Evolutionary conservation across 345 rosid species (phyloP), one percentile per base, ranked within the genome.

Genomic region (Citrus glauca): DNA sequence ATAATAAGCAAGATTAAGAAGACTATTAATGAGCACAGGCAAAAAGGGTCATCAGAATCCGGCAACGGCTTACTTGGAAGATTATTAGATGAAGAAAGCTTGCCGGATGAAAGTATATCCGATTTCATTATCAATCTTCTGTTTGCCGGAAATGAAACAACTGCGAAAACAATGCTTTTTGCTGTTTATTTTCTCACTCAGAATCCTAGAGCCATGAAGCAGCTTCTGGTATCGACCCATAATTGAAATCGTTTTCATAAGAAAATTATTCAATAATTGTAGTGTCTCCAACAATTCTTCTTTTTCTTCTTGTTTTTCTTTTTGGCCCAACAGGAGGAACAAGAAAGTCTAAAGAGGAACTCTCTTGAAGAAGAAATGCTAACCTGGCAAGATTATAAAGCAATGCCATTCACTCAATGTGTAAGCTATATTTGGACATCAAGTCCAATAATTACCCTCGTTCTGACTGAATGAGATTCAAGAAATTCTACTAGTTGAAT

Each of bases 91-190:
- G 98, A 94, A 84, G 94, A 89, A 79, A 89, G 81, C 85, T 86
- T 94, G 65, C 85, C 90, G 1, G 91, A 91, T 4, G 88, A 92
- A 45, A 89, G 88, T 7, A 72, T 92, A 17, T 86, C 94, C 8
- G 98, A 94, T 78, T 94, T 94, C 83, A 87, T 94, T 67, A 88
- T 94, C 73, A 94, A 92, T 83, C 93, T 94, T 69, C 78, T 94
- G 38, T 94, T 94, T 76, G 98, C 97, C 4, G 98, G 98, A 77
- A 94, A 91, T 65, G 98, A 94, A 86, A 92, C 98, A 1, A 94
- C 97, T 0, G 82, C 97, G 1, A 94, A 94, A 80, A 92, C 98
- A 24, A 92, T 94, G 97, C 88, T 92, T 17, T 88, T 94, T 66
- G 93, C 96, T 0, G 81, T 88, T 78, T 92, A 91, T 86, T 92